Evolutionary conservation across 768 basidiomycete species (phyloP), one percentile per base, ranked within the genome.

Genomic region (Exsudoporus frostii): DNA sequence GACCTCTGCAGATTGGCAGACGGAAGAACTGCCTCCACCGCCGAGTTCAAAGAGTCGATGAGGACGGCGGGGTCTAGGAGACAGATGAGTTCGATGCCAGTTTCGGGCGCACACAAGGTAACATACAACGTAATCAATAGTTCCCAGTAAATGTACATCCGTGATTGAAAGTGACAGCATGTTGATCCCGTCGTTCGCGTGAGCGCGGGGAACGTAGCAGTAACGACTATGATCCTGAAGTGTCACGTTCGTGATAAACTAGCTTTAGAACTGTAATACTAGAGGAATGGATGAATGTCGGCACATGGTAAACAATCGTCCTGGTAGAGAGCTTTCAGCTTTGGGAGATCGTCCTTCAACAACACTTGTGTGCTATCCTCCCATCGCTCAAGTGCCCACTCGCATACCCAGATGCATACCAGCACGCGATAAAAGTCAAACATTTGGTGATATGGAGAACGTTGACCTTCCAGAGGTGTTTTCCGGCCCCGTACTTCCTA

Each of bases 401-500:
- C 80, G 29, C 88, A 80, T 63, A 94, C 86, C 70, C 82, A 92
- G 45, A 86, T 75, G 62, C 91, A 91, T 30, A 90, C 88, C 87
- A 96, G 55, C 34, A 55, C 15, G 39, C 6, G 37, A 49, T 1
- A 10, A 63, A 3, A 54, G 57, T 46, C 14, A 47, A 17, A 41
- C 7, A 0, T 7, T 44, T 25, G 7, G 9, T 8, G 13, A 39
- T 0, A 4, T 29, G 8, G 22, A 19, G 7, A 5, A 37, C 0
- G 68, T 77, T 17, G 42, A 92, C 91, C 80, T 92, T 92, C 74
- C 89, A 75, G 73, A 83, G 91, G 46, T 82, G 87, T 73, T 88
- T 92, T 27, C 83, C 79, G 0, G 90, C 85, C n/a, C n/a, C n/a
- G 64, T 94, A 98, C 74, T 98, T 97, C 74, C 88, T 88, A 75